phyloP scores from a whole-genome alignment of 306 rosid species.

The Trifolium pratense region DNA sequence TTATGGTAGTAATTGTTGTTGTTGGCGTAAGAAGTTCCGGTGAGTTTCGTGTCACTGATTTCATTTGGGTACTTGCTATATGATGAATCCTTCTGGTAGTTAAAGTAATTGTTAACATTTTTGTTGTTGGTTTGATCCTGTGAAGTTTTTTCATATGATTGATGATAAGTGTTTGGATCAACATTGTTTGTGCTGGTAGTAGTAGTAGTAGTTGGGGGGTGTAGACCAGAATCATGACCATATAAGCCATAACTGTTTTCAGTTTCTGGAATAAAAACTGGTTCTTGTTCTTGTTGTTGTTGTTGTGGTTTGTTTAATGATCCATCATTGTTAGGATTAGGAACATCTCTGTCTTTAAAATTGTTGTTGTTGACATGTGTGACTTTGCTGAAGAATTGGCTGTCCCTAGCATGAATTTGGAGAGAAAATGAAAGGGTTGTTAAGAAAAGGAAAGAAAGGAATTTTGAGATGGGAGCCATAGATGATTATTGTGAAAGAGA shows the following conservation, averaged over 20 bases:
- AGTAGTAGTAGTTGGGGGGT: conserved; percentile 57
- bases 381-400: conserved; percentile 89
- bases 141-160: conserved; percentile 49
- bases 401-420: conserved; percentile 73
- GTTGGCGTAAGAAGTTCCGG: conserved; percentile 5
- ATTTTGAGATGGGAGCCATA: conserved; percentile 63
- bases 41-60: conserved; percentile 32
- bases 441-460: conserved; percentile 48
- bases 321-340: conserved; percentile 37
- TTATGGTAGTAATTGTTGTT: conserved; percentile 21
- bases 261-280: conserved; percentile 65
- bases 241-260: conserved; percentile 79
- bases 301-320: conserved; percentile 49
- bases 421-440: conserved; percentile 53
- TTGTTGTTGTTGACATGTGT: conserved; percentile 45
- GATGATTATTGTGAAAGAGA: conserved; percentile 32
- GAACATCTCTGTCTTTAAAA: conserved; percentile 41
- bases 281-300: conserved; percentile 54
- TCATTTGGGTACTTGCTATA: conserved; percentile 38
- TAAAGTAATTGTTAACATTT: conserved; percentile 36
- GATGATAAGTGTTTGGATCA: conserved; percentile 31
- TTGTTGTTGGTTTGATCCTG: conserved; percentile 40
- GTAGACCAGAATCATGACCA: conserved; percentile 74
- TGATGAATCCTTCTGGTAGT: conserved; percentile 40
- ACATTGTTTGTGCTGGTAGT: conserved; percentile 37